phyloP scores from a whole-genome alignment of 192 early-diverging fungal genomes.

The Chytriomyces sp. region DNA sequence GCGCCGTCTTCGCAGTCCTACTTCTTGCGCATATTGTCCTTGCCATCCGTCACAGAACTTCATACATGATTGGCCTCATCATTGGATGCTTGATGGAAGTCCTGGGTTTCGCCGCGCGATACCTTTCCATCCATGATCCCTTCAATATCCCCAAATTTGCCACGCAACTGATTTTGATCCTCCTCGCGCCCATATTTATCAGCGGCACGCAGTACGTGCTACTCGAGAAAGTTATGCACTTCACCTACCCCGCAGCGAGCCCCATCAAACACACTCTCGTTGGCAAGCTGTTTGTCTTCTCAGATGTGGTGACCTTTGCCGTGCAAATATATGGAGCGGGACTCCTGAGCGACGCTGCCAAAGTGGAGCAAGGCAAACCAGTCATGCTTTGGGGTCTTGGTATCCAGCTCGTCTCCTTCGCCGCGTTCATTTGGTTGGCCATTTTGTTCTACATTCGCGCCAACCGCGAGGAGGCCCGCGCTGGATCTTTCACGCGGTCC shows the following conservation, averaged over 20 bases:
- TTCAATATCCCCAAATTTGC: conserved; percentile 13
- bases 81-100: background rate
- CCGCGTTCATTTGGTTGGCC: conserved; percentile 22
- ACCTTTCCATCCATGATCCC: background rate
- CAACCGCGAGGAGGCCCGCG: no score
- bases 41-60: background rate
- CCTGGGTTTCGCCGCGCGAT: background rate
- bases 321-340: conserved; percentile 26
- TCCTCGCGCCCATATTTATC: conserved; percentile 33
- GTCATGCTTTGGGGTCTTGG: conserved; percentile 26
- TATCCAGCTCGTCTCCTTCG: conserved; percentile 32
- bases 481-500: no score
- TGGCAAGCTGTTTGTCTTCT: conserved; percentile 27
- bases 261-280: conserved; percentile 11
- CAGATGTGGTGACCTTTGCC: conserved; percentile 28
- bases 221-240: conserved; percentile 17
- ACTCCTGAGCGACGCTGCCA: conserved; percentile 7
- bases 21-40: background rate
- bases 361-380: background rate
- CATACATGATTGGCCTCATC: background rate
- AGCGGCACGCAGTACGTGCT: conserved; percentile 32
- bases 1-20: background rate
- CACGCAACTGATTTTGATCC: conserved; percentile 17
- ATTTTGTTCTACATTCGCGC: conserved; percentile 5
- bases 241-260: conserved; percentile 10